These are phyloP conservation scores for Rhizopogon rudus DNA, from an alignment of 768 basidiomycete species.

Conservation along the genomic window DNA sequence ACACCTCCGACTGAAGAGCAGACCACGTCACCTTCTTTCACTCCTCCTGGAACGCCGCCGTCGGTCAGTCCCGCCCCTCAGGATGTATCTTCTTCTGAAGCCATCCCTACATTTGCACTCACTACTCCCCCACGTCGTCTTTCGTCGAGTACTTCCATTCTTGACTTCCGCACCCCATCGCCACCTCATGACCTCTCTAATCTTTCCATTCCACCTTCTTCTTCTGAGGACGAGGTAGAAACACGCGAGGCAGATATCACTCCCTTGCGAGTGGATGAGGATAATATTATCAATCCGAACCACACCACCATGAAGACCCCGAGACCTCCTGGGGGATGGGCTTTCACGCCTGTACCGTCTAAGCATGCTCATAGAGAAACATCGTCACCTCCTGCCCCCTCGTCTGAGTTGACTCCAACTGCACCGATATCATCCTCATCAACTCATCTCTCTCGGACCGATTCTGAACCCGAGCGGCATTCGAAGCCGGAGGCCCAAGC, in stretches of 20 bases:
- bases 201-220: slow-evolving; percentile 62
- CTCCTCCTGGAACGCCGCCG: slow-evolving; percentile 23
- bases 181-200: slow-evolving; percentile 60
- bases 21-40: slow-evolving; percentile 8
- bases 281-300: slow-evolving; percentile 14
- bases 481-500: slow-evolving; percentile 13
- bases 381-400: slow-evolving; percentile 14
- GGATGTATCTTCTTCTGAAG: slow-evolving; percentile 3
- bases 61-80: not conserved
- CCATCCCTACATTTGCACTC: slow-evolving; percentile 19
- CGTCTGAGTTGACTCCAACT: slow-evolving; percentile 20
- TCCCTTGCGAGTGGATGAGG: slow-evolving; percentile 16
- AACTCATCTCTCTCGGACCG: slow-evolving; percentile 17
- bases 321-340: slow-evolving; percentile 42
- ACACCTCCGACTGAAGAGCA: not conserved
- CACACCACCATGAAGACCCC: slow-evolving; percentile 39
- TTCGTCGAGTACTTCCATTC: slow-evolving; percentile 35
- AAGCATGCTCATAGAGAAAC: slow-evolving; percentile 9
- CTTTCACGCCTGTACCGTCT: slow-evolving; percentile 31
- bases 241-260: slow-evolving; percentile 20
- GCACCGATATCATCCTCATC: slow-evolving; percentile 15
- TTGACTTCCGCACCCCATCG: slow-evolving; percentile 58
- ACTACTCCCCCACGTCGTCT: slow-evolving; percentile 46
- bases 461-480: slow-evolving; percentile 7
- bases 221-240: slow-evolving; percentile 43